Base-by-base conservation (phyloP, 805 yeast species). In the Kodamaea kakaduensis region DNA sequence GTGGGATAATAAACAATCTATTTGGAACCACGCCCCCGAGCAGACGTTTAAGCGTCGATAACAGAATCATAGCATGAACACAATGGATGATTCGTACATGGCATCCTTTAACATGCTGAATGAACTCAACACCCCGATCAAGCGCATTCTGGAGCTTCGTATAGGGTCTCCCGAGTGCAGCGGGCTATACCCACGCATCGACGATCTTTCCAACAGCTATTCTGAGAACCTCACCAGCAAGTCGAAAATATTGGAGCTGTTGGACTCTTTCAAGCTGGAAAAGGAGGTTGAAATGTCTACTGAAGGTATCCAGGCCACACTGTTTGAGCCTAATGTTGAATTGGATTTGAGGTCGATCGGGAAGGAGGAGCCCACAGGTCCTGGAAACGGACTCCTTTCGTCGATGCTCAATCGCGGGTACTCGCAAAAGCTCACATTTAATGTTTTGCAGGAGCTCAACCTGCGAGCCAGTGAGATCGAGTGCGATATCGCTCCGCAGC, bases 381-480 rank as follows among this genome's bases (percentile, higher is more conserved):
- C n/a, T n/a, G n/a, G n/a, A n/a, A n/a, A n/a, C n/a, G n/a, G n/a
- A n/a, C 17, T 32, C 5, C 18, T 17, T 6, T 12, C 32, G 9
- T 37, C 42, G 21, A 56, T 54, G 56, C 58, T 69, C 33, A 56
- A 61, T 12, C 65, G 64, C 36, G 65, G 75, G 33, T 75, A 71
- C 52, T 72, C 79, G 1, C 61, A 71, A 37, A 62, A 59, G 30
- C 58, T 73, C 25, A 66, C 71, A 17, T 59, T 61, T 29, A 69
- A 65, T 28, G 77, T 73, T 9, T 43, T 73, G 35, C 55, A 51
- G 29, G 78, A 73, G 42, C 56, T 73, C 41, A 67, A 64, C 36
- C 46, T 54, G 19, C 49, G 77, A 31, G 71, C 69, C 30, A 58
- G 53, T 24, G 54, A 64, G 36, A 67, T 66, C 22, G 53, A 65